Evolutionary conservation across 1,284 basidiomycete genomes (phyloP), one percentile per base, ranked within the genome.

Genomic region (Kalmanozyma brasiliensis): DNA sequence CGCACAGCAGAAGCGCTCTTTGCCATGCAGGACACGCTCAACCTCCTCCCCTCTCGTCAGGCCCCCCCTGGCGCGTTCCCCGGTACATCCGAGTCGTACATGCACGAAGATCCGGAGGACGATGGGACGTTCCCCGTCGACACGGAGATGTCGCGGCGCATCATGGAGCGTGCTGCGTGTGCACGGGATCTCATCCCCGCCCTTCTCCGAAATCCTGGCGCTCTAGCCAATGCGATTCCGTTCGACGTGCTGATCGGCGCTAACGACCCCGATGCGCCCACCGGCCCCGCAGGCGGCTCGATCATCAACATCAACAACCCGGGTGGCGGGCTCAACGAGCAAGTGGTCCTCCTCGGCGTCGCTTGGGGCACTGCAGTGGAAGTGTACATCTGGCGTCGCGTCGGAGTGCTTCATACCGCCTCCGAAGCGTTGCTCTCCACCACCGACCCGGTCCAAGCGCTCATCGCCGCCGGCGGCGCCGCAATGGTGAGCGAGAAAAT

Each of bases 341-440:
- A 72, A 20, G 56, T 72, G 1, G 64, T 72, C 2, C 36, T 72
- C 2, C 52, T 72, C 2, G 69, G 69, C 1, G 62, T 72, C 0
- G 69, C 69, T n/a, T 68, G 63, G 64, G 69, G 69, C 17, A 72
- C 69, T 4, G 69, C 69, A 0, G 69, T 72, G 7, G 69, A 72
- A 32, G 69, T 72, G 16, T 72, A 72, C 51, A 72, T 72, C 44
- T 72, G 69, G 69, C 47, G 69, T 1, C 40, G 69, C 4, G 65
- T 72, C 3, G 62, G 62, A 8, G 47, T 63, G 22, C 40, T 72
- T 7, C 64, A 67, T 10, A 37, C 64, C 6, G 56, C 60, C 0
- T 52, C 60, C 3, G 64, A 60, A 26, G 16, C 32, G 1, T 20
- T 67, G 16, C 38, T 72, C 4, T 8, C 33, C 8, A 51, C 38